These are phyloP conservation scores for Cercospora zeina DNA, from an alignment of 2,329 filamentous ascomycete genomes.

Conservation along the genomic window DNA sequence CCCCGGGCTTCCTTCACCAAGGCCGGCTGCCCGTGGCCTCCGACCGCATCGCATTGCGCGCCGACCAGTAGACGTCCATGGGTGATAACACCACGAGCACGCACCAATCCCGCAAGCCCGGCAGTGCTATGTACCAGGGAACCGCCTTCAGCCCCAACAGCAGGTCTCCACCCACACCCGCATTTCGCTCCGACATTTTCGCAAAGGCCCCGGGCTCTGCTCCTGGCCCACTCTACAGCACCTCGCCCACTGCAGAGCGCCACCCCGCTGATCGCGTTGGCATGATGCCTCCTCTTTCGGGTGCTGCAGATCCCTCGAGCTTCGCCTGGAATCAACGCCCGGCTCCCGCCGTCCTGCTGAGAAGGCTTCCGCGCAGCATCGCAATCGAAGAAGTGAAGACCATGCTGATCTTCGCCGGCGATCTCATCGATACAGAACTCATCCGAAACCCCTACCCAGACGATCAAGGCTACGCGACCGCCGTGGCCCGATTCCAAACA, in stretches of 20 bases:
- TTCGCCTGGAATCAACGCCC: slow-evolving; percentile 28
- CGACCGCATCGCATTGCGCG: neutral
- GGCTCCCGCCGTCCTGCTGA: slow-evolving; percentile 54
- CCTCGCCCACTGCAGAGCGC: slow-evolving; percentile 47
- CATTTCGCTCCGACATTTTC: slow-evolving; percentile 43
- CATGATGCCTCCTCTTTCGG: slow-evolving; percentile 33
- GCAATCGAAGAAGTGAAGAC: slow-evolving; percentile 60
- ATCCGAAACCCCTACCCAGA: slow-evolving; percentile 57
- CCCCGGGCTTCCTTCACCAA: slow-evolving; percentile 3
- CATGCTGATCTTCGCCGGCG: slow-evolving; percentile 66
- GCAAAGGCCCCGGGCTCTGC: slow-evolving; percentile 29
- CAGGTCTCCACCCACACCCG: slow-evolving; percentile 29
- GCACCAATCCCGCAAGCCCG: slow-evolving; percentile 19
- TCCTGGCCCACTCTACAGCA: slow-evolving; percentile 43
- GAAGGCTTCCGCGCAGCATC: slow-evolving; percentile 60
- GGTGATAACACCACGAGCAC: slow-evolving; percentile 24
- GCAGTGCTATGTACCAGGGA: slow-evolving; percentile 28
- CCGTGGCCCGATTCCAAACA: slow-evolving; percentile 60
- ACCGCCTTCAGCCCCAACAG: slow-evolving; percentile 23
- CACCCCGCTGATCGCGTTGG: slow-evolving; percentile 42
- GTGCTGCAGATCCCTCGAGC: slow-evolving; percentile 31
- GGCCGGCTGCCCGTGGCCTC: slow-evolving; percentile 5
- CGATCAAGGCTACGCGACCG: slow-evolving; percentile 58
- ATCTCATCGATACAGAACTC: slow-evolving; percentile 61
- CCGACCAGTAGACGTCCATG: slow-evolving; percentile 22